These are phyloP conservation scores for Hemisphaericaspora xylanilytica DNA, from an alignment of 1,139 yeast genomes.

Conservation along the genomic window DNA sequence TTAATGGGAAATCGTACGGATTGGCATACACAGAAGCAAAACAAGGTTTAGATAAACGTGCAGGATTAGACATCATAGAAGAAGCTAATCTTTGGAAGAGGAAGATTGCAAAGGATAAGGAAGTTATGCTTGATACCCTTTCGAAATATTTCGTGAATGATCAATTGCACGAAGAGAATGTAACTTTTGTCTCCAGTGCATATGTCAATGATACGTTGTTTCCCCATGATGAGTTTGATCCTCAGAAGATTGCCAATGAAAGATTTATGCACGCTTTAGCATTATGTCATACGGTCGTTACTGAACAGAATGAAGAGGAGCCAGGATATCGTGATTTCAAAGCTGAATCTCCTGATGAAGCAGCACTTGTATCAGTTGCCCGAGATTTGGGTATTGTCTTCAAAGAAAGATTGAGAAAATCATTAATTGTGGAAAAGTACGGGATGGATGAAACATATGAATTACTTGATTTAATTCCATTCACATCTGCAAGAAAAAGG, in stretches of 20 bases:
- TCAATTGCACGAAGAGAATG: slow-evolving; percentile 59
- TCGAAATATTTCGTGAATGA: slow-evolving; percentile 47
- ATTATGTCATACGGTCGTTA: slow-evolving; percentile 87
- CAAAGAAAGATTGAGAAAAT: slow-evolving; percentile 68
- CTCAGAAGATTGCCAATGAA: slow-evolving; percentile 64
- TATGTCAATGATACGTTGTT: slow-evolving; percentile 38
- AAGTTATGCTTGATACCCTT: slow-evolving; percentile 61
- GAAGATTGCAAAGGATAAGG: slow-evolving; percentile 62
- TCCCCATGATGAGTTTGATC: slow-evolving; percentile 44
- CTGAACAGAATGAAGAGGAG: slow-evolving; percentile 61
- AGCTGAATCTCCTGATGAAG: slow-evolving; percentile 99
- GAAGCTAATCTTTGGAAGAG: slow-evolving; percentile 64
- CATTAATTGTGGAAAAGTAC: slow-evolving; percentile 67
- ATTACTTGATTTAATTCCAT: slow-evolving; percentile 74
- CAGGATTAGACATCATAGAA: slow-evolving; percentile 73
- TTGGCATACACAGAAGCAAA: slow-evolving; percentile 94
- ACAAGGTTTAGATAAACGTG: slow-evolving; percentile 87
- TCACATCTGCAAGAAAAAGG: slow-evolving; percentile 87
- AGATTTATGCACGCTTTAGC: slow-evolving; percentile 87
- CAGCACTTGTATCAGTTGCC: slow-evolving; percentile 91
- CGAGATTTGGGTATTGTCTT: slow-evolving; percentile 89
- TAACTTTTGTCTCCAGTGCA: slow-evolving; percentile 79
- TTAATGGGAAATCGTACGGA: slow-evolving; percentile 86
- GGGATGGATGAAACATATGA: slow-evolving; percentile 73
- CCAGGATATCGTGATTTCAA: slow-evolving; percentile 58